Evolutionary conservation across 768 basidiomycete genomes (phyloP).

Genomic region (Butyriboletus loyo): DNA sequence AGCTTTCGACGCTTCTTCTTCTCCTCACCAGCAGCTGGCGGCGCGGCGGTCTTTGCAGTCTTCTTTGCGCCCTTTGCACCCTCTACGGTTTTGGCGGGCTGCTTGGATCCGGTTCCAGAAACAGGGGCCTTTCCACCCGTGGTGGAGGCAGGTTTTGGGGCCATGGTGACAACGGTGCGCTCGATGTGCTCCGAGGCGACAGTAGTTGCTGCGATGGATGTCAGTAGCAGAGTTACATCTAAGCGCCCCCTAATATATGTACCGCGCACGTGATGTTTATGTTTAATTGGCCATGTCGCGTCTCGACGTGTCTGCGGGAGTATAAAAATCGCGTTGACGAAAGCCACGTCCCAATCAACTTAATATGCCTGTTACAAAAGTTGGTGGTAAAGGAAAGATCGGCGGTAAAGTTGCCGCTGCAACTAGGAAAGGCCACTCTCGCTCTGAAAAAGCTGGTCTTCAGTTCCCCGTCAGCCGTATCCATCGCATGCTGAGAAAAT

Average conservation of each 20-base stretch:
- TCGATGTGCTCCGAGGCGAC: not conserved
- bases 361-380: slow-evolving; percentile 31
- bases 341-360: not conserved
- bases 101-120: slow-evolving; percentile 55
- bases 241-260: slow-evolving; percentile 39
- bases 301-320: slow-evolving; percentile 39
- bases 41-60: slow-evolving; percentile 52
- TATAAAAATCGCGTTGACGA: slow-evolving; percentile 23
- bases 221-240: slow-evolving; percentile 2
- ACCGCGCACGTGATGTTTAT: slow-evolving; percentile 29
- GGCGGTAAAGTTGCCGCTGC: slow-evolving; percentile 47
- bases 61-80: slow-evolving; percentile 79
- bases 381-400: slow-evolving; percentile 33
- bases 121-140: slow-evolving; percentile 67
- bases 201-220: slow-evolving; percentile 17
- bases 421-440: slow-evolving; percentile 55
- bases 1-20: slow-evolving; percentile 89
- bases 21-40: slow-evolving; percentile 58
- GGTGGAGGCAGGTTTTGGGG: slow-evolving; percentile 67
- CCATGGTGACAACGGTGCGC: slow-evolving; percentile 32
- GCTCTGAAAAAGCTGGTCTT: slow-evolving; percentile 73
- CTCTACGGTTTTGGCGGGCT: slow-evolving; percentile 53
- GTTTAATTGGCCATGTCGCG: slow-evolving; percentile 28
- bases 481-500: slow-evolving; percentile 82
- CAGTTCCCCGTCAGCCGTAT: slow-evolving; percentile 92